Conservation (phyloP, 2,329 filamentous ascomycete species). For the Aureobasidium melanogenum region DNA sequence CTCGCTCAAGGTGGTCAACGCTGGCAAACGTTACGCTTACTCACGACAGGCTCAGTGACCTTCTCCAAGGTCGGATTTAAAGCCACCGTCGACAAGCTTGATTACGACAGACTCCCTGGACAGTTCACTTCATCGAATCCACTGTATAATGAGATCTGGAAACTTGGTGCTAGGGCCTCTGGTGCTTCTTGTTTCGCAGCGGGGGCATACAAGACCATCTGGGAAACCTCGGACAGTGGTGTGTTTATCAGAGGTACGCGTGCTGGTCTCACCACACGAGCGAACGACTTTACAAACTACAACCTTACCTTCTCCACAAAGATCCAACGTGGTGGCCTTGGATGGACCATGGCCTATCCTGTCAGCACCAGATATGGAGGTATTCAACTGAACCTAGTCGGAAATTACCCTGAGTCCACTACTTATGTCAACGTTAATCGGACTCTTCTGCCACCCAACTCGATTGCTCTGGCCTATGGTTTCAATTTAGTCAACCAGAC, state of each 20-base stretch:
- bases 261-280: slow-evolving; percentile 23
- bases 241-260: slow-evolving; percentile 28
- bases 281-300: slow-evolving; percentile 25
- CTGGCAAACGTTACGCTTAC: slow-evolving; percentile 32
- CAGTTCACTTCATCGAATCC: slow-evolving; percentile 24
- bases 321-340: slow-evolving; percentile 30
- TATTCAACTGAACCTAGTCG: slow-evolving; percentile 19
- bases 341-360: slow-evolving; percentile 30
- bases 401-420: not conserved
- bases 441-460: slow-evolving; percentile 28
- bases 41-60: slow-evolving; percentile 26
- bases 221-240: slow-evolving; percentile 27
- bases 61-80: slow-evolving; percentile 26
- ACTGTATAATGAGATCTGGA: slow-evolving; percentile 29
- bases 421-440: slow-evolving; percentile 29
- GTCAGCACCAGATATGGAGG: slow-evolving; percentile 19
- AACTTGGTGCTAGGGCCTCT: slow-evolving; percentile 28
- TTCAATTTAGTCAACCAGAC: slow-evolving; percentile 31
- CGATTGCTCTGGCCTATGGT: slow-evolving; percentile 27
- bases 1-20: slow-evolving; percentile 34
- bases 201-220: slow-evolving; percentile 28
- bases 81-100: slow-evolving; percentile 21
- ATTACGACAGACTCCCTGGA: slow-evolving; percentile 22
- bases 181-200: slow-evolving; percentile 30
- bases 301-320: slow-evolving; percentile 31